Evolutionary conservation across 176 grass and related monocot species (phyloP).

Genomic region (Paspalum notatum): DNA sequence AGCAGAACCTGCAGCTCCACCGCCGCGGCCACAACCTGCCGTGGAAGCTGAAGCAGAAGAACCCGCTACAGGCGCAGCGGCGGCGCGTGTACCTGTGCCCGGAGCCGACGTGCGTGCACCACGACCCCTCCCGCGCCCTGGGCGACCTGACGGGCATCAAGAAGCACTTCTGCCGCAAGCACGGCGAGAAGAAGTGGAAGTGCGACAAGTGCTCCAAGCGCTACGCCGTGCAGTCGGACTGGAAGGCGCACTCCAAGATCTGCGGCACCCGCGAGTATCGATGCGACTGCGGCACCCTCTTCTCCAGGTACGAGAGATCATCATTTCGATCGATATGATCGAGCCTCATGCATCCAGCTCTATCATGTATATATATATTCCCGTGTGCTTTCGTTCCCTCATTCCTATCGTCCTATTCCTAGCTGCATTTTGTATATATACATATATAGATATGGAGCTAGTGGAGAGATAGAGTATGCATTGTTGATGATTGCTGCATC

Average conservation of each 20-base stretch:
- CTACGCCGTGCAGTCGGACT: slow-evolving; percentile 98
- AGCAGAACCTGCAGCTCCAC: slow-evolving; percentile 99
- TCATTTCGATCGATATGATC: too few relatives aligned
- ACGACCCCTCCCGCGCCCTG: slow-evolving; percentile 86
- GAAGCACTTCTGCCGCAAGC: slow-evolving; percentile 99
- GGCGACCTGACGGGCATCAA: slow-evolving; percentile 99
- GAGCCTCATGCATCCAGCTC: too few relatives aligned
- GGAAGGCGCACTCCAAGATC: slow-evolving; percentile 99
- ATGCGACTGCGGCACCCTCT: slow-evolving; percentile 98
- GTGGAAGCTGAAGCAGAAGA: slow-evolving; percentile 99
- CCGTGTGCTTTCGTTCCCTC: too few relatives aligned
- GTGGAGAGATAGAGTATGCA: not conserved
- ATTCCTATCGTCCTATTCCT: too few relatives aligned
- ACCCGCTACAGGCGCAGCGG: slow-evolving; percentile 59
- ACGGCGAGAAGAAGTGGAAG: slow-evolving; percentile 99
- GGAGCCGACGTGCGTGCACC: slow-evolving; percentile 92
- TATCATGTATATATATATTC: too few relatives aligned
- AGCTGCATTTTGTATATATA: not conserved
- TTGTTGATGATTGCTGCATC: slow-evolving; percentile 45
- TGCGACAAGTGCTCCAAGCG: slow-evolving; percentile 98
- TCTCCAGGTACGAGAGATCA: slow-evolving; percentile 97
- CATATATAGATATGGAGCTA: not conserved
- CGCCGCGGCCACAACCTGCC: slow-evolving; percentile 96
- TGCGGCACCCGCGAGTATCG: slow-evolving; percentile 98
- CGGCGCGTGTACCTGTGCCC: slow-evolving; percentile 97